Percentiles rank a stretch among this genome's conserved stretches.
Conservation (phyloP, 2,329 filamentous ascomycete species). For the Stromatinia cepivora region DNA sequence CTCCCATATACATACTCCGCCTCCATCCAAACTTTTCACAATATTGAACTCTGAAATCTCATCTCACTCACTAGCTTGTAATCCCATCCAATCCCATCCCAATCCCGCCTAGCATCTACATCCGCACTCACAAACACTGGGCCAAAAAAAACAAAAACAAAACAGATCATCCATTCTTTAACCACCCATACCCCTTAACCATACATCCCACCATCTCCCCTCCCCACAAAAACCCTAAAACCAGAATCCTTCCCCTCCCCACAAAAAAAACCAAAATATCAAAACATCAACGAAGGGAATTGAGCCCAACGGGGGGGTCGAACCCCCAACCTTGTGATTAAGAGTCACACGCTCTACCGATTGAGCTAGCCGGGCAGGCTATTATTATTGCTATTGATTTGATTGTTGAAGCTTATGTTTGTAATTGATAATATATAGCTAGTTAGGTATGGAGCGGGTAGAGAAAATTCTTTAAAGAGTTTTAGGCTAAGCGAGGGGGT, state of each 20-base stretch:
- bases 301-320: conserved; percentile 13
- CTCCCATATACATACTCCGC: too few relatives aligned
- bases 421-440: too few relatives aligned
- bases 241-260: not conserved
- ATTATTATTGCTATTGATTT: not conserved
- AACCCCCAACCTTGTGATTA: conserved; percentile 24
- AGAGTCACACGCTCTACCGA: conserved; percentile 41
- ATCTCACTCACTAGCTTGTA: too few relatives aligned
- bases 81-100: too few relatives aligned
- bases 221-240: not conserved
- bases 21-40: too few relatives aligned
- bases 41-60: too few relatives aligned
- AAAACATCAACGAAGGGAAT: not conserved
- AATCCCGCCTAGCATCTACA: too few relatives aligned
- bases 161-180: too few relatives aligned
- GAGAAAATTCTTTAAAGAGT: conserved; percentile 12
- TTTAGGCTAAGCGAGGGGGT: conserved; percentile 9
- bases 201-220: not conserved
- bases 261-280: not conserved
- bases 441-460: too few relatives aligned
- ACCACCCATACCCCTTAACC: not conserved
- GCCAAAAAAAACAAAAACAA: too few relatives aligned
- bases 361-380: conserved; percentile 37
- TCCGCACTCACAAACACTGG: too few relatives aligned
- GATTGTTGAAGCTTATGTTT: rapidly evolving